Base-by-base conservation (phyloP, 441 rosid species). In the Aleurites moluccanus region DNA sequence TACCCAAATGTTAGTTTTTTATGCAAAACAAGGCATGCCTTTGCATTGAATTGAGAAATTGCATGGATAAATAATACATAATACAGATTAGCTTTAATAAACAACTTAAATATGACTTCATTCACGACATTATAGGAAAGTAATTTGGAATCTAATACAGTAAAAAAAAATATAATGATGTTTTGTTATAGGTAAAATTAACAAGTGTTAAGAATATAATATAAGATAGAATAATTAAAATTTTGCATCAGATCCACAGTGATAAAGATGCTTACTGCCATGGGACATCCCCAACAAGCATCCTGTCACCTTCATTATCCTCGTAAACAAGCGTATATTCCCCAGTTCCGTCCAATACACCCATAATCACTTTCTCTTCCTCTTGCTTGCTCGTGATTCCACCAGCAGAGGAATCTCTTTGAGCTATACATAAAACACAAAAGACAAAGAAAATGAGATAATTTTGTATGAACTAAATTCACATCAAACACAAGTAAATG, bases 291-390 rank as follows among this genome's bases (percentile, higher is more conserved):
- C 84, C 84, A 75, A 78, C 82, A 69, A 81, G 84, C 82, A 81
- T 81, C 80, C 75, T 84, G 84, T 86, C 89, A 50, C 89, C 89
- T 79, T 86, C 89, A 47, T 86, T 75, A 80, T 86, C 89, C 82
- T 86, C 89, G 45, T 86, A 86, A 73, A 86, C 87, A 64, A 86
- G 86, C 21, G 86, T 86, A 78, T 78, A 78, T 68, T 81, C 80
- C 15, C 84, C 84, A 56, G 75, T 76, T 47, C 82, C 80, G 11
- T 68, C 81, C 55, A 78, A 11, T 64, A 67, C 42, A 4, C 81
- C 81, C 1, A 69, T 72, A 10, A 77, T 77, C 0, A 71, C 70
- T 67, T 62, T 77, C 50, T 67, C 79, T 44, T 77, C 81, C 70
- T 66, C 79, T 49, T 72, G 72, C 66, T 81, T 72, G 73, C 56